phyloP scores from a whole-genome alignment of 371 early-diverging fungal species.

The Haplosporangium sp. region DNA sequence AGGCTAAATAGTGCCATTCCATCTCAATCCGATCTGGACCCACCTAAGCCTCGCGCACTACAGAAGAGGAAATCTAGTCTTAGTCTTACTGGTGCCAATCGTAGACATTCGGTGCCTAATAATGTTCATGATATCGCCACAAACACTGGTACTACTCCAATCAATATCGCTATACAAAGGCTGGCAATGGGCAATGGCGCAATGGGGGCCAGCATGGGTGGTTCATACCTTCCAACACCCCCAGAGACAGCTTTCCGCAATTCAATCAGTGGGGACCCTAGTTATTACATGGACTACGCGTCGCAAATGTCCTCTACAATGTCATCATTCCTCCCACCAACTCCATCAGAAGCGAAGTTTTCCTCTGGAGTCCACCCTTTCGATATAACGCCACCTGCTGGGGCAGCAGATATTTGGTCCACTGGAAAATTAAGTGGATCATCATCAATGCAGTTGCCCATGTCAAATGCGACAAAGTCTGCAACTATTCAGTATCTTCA shows the following conservation, averaged over 20 bases:
- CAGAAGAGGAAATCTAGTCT: conserved; percentile 15
- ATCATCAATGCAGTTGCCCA: conserved; percentile 11
- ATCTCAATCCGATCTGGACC: conserved; percentile 3
- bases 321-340: conserved; percentile 13
- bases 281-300: conserved; percentile 8
- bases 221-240: conserved; percentile 32
- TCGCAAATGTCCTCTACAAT: conserved; percentile 1
- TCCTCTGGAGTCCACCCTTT: conserved; percentile 33
- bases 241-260: conserved; percentile 20
- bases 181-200: conserved; percentile 5
- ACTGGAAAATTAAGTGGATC: conserved; percentile 7
- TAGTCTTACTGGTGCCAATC: conserved; percentile 6
- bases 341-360: conserved; percentile 12
- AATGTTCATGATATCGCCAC: conserved; percentile 1
- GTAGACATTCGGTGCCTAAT: conserved; percentile 31
- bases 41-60: conserved; percentile 12
- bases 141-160: not conserved
- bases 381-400: conserved; percentile 6
- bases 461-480: conserved; percentile 23
- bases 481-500: conserved; percentile 41
- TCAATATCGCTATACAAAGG: conserved; percentile 7
- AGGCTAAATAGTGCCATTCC: not conserved
- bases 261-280: not conserved
- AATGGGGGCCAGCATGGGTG: not conserved
- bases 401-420: not conserved